Evolutionary conservation across 257 asterid genomes (phyloP).

Genomic region (Solanum tarapatanum): DNA sequence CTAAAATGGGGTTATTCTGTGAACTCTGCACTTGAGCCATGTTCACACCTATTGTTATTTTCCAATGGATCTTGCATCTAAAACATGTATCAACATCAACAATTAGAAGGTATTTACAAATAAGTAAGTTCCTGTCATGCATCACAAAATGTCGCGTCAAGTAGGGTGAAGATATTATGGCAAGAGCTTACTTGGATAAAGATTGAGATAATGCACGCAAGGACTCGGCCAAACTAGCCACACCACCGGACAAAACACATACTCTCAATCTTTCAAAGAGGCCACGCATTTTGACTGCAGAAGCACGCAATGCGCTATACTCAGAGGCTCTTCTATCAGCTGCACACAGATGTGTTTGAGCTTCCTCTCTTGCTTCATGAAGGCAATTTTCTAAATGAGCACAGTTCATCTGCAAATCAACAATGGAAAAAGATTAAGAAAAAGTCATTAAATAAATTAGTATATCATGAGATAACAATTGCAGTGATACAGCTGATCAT

Average conservation of each 20-base stretch:
- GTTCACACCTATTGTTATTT: neutral
- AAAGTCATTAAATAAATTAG: neutral
- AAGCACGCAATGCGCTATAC: conserved; percentile 74
- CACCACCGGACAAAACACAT: conserved; percentile 57
- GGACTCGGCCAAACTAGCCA: conserved; percentile 52
- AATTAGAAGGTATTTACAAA: neutral
- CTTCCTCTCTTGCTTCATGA: conserved; percentile 95
- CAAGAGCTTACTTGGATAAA: conserved; percentile 43
- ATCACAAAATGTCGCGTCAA: neutral
- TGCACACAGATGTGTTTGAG: conserved; percentile 90
- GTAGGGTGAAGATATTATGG: neutral
- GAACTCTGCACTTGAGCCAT: neutral
- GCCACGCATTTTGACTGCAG: conserved; percentile 78
- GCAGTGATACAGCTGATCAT: neutral
- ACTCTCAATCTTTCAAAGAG: conserved; percentile 77
- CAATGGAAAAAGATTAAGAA: neutral
- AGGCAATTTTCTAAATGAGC: conserved; percentile 90
- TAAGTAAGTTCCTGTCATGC: neutral
- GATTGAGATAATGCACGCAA: conserved; percentile 63
- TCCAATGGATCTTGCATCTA: neutral
- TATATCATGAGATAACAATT: neutral
- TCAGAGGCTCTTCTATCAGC: conserved; percentile 89
- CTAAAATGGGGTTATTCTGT: neutral
- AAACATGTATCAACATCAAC: neutral
- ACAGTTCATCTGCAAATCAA: conserved; percentile 72